A percentile compares a stretch with the other conserved stretches of the same genome.
phyloP scores from a whole-genome alignment of 352 stramenopile genomes.

The Pythium periplocum region DNA sequence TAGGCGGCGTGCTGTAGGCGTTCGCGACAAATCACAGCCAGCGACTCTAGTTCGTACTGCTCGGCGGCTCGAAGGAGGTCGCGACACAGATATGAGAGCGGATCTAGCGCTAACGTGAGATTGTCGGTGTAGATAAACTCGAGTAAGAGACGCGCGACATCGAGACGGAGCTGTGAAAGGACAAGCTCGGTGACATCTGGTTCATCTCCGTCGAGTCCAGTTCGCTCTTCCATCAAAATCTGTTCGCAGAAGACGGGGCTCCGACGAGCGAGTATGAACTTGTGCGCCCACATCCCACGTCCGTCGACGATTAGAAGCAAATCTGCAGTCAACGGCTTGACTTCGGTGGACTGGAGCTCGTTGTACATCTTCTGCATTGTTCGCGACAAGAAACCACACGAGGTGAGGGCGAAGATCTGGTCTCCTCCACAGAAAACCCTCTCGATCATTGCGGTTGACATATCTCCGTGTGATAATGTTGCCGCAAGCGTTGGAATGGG shows the following conservation, averaged over 20 bases:
- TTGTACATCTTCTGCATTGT: slow-evolving; percentile 33
- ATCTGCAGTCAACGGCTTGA: slow-evolving; percentile 14
- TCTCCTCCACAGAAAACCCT: slow-evolving; percentile 45
- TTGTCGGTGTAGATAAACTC: slow-evolving; percentile 77
- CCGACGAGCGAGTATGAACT: slow-evolving; percentile 50
- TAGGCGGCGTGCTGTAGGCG: slow-evolving; percentile 10
- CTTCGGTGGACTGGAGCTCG: background rate
- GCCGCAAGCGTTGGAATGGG: slow-evolving; percentile 12
- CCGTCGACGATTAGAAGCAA: slow-evolving; percentile 38
- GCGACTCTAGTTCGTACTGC: slow-evolving; percentile 11
- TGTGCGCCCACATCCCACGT: slow-evolving; percentile 32
- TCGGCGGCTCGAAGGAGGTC: slow-evolving; percentile 53
- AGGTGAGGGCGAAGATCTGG: slow-evolving; percentile 39
- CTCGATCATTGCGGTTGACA: slow-evolving; percentile 33
- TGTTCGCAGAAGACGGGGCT: slow-evolving; percentile 47
- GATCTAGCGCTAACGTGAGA: slow-evolving; percentile 39
- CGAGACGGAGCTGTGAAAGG: slow-evolving; percentile 37
- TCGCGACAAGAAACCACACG: slow-evolving; percentile 40
- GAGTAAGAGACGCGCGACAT: slow-evolving; percentile 48
- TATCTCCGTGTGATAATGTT: background rate
- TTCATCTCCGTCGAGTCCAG: too few relatives aligned
- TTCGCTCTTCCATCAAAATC: slow-evolving; percentile 43
- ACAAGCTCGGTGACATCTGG: slow-evolving; percentile 32
- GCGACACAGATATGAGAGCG: slow-evolving; percentile 41
- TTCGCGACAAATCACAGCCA: slow-evolving; percentile 35